phyloP scores from a whole-genome alignment of 352 stramenopile genomes.

The Globisporangium barbulae region DNA sequence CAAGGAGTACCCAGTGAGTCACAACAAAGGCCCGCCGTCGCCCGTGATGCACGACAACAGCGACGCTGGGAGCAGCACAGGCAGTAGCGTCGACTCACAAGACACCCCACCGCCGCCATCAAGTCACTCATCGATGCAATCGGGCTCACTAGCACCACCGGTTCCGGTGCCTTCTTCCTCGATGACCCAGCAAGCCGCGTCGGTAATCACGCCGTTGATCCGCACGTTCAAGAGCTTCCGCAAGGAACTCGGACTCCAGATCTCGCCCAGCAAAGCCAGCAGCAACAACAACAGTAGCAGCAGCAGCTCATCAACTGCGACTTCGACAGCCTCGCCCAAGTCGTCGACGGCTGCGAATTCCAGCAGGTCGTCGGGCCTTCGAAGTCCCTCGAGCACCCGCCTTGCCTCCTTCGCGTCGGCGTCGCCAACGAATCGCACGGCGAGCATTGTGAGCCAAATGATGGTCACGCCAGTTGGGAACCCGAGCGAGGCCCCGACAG shows the following conservation, averaged over 20 bases:
- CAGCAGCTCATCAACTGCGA: not conserved
- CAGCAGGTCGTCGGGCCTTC: slow-evolving; percentile 12
- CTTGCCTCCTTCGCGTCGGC: slow-evolving; percentile 11
- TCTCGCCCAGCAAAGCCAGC: slow-evolving; percentile 11
- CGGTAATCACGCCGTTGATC: slow-evolving; percentile 28
- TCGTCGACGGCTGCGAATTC: not conserved
- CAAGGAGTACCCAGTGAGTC: slow-evolving; percentile 29
- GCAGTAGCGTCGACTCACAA: slow-evolving; percentile 28
- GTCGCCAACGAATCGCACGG: slow-evolving; percentile 9
- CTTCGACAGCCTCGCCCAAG: slow-evolving; percentile 6
- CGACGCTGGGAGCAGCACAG: slow-evolving; percentile 36
- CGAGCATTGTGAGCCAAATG: slow-evolving; percentile 19
- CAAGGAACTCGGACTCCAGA: slow-evolving; percentile 35
- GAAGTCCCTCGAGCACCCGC: slow-evolving; percentile 9
- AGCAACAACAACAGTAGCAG: slow-evolving; percentile 6
- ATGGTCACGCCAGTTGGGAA: not conserved
- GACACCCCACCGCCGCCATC: slow-evolving; percentile 3
- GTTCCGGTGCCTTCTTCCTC: slow-evolving; percentile 5
- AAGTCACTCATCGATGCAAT: not conserved
- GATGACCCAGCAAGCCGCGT: slow-evolving; percentile 6
- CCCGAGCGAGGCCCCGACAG: not conserved
- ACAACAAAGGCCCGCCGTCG: slow-evolving; percentile 41
- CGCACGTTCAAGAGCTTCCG: slow-evolving; percentile 65
- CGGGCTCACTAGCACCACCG: not conserved
- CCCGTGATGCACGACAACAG: slow-evolving; percentile 35